Conservation (phyloP, 139 green algal genomes). For the Tetradesmus lagerheimii region DNA sequence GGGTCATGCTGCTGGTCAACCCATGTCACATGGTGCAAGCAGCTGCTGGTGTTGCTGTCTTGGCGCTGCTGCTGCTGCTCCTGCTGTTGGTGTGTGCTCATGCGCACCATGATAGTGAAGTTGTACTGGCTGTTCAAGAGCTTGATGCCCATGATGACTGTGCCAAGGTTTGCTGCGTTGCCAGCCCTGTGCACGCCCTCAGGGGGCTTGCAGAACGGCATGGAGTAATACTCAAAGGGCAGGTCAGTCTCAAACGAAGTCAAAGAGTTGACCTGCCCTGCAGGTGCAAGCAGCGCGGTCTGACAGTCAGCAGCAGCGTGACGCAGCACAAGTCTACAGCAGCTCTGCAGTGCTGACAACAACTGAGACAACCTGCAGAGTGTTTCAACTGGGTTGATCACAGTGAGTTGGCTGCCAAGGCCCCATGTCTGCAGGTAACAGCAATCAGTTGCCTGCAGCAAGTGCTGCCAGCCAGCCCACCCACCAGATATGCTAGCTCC, state of each 20-base stretch:
- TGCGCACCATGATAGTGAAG: constrained; percentile 87
- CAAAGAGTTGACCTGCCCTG: constrained; percentile 87
- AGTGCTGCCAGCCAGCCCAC: not conserved
- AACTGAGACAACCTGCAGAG: not conserved
- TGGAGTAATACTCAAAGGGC: constrained; percentile 94
- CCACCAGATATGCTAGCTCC: not conserved
- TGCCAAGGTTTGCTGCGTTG: constrained; percentile 91
- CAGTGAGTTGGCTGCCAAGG: not conserved
- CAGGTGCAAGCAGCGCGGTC: constrained; percentile 1
- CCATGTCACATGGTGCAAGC: too few species aligned
- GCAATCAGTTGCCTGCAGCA: not conserved
- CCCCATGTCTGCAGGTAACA: not conserved
- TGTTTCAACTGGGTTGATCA: not conserved
- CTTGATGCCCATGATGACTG: constrained; percentile 89
- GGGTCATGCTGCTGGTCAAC: too few species aligned
- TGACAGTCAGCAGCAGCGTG: not conserved
- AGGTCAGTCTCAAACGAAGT: constrained; percentile 93
- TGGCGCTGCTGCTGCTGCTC: not conserved
- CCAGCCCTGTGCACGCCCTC: constrained; percentile 80
- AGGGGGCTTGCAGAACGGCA: constrained; percentile 94
- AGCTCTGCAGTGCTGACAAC: not conserved
- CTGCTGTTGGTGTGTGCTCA: constrained; percentile 14
- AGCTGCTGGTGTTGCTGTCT: not conserved
- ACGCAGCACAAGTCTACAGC: not conserved
- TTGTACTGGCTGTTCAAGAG: constrained; percentile 94